These are phyloP conservation scores for Cydonia oblonga DNA, from an alignment of 331 rosid genomes.

Conservation along the genomic window DNA sequence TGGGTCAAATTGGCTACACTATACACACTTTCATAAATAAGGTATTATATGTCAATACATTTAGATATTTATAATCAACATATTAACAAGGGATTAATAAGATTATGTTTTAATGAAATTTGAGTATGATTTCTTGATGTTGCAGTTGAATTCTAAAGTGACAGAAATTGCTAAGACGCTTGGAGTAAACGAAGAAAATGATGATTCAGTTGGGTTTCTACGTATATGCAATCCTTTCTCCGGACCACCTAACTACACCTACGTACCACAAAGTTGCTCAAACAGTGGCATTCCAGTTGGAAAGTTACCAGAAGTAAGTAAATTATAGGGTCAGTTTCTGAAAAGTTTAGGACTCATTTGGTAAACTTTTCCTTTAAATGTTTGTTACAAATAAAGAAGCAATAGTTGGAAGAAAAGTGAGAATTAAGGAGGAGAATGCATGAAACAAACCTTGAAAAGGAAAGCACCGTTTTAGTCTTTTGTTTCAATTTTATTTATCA, in stretches of 20 bases:
- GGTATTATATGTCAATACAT: conserved; percentile 18
- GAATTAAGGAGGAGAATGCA: not conserved
- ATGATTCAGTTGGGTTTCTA: conserved; percentile 11
- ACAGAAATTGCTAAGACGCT: conserved; percentile 23
- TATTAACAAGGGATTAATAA: not conserved
- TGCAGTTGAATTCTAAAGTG: conserved; percentile 54
- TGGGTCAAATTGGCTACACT: conserved; percentile 39
- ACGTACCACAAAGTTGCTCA: conserved; percentile 35
- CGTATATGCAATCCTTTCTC: conserved; percentile 61
- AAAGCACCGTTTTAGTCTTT: no score
- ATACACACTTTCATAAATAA: conserved; percentile 36
- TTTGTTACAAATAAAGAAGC: not conserved
- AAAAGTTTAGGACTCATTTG: not conserved
- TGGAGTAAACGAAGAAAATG: conserved; percentile 28
- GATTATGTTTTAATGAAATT: not conserved
- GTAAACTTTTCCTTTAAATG: no score
- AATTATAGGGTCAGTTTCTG: not conserved
- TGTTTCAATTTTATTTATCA: no score
- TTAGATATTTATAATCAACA: not conserved
- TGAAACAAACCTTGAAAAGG: no score
- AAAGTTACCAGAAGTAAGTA: conserved; percentile 38
- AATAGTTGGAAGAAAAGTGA: not conserved
- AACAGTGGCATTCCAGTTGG: conserved; percentile 22
- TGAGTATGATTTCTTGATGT: not conserved
- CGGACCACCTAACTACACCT: conserved; percentile 35